Percentiles rank a stretch among this genome's conserved stretches.
phyloP scores from a whole-genome alignment of 176 grass and related monocot species.

The Ananas comosus region DNA sequence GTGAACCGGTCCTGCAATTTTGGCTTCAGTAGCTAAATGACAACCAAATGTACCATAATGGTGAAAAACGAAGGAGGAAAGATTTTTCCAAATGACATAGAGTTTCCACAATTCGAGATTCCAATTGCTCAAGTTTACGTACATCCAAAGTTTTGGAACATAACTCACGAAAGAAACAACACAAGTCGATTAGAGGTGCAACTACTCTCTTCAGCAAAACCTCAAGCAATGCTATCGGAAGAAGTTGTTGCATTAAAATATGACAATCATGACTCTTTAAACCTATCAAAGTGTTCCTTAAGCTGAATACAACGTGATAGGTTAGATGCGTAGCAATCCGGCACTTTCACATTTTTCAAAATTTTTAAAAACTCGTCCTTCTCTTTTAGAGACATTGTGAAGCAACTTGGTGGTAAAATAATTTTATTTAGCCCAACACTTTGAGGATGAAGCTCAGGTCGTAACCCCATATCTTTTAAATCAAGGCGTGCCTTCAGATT shows the following conservation, averaged over 20 bases:
- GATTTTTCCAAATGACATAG: conserved; percentile 19
- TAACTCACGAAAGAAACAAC: conserved; percentile 18
- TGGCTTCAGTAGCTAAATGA: neutral
- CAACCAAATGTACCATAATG: neutral
- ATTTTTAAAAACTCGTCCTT: neutral
- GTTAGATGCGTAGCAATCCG: conserved; percentile 20
- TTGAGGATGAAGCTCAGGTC: too few species aligned
- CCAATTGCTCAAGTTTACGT: neutral
- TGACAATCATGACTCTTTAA: conserved; percentile 33
- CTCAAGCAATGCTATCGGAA: conserved; percentile 13
- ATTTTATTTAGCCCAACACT: too few species aligned
- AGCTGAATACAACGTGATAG: conserved; percentile 18
- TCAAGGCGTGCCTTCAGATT: too few species aligned
- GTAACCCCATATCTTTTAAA: too few species aligned
- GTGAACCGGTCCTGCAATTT: neutral
- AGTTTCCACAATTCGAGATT: conserved; percentile 15
- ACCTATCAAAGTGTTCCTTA: conserved; percentile 3
- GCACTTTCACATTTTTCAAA: conserved; percentile 11
- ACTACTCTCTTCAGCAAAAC: conserved; percentile 11
- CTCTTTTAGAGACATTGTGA: too few species aligned
- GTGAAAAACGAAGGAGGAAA: too few species aligned
- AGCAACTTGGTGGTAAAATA: too few species aligned
- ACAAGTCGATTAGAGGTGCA: neutral
- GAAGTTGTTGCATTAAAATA: conserved; percentile 15
- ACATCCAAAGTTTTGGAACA: conserved; percentile 18